These are phyloP conservation scores for Cucurbita ficifolia DNA, from an alignment of 306 rosid genomes.

Conservation along the genomic window DNA sequence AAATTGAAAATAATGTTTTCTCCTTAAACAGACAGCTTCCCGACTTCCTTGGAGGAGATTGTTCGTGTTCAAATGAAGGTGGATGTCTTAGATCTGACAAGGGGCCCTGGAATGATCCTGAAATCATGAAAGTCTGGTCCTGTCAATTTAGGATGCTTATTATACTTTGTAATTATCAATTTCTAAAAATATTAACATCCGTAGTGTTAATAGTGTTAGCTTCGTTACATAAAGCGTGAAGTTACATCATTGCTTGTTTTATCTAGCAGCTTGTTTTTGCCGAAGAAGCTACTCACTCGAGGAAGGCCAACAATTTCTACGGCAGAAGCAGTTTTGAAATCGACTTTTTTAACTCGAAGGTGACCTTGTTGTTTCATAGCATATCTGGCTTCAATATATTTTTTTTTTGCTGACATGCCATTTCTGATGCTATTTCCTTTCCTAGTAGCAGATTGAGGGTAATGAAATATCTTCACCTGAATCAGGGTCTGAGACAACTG, in stretches of 20 bases:
- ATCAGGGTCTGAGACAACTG: constrained; percentile 27
- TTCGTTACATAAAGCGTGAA: not conserved
- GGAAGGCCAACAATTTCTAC: constrained; percentile 25
- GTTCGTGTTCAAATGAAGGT: constrained; percentile 76
- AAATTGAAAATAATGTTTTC: not conserved
- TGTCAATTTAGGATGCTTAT: constrained; percentile 9
- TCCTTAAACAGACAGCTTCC: constrained; percentile 72
- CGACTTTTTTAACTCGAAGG: constrained; percentile 36
- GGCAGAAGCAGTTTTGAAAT: constrained; percentile 23
- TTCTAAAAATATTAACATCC: not conserved
- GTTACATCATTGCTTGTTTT: constrained; percentile 10
- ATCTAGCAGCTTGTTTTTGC: constrained; percentile 46
- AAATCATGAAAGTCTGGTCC: constrained; percentile 62
- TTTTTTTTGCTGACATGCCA: constrained; percentile 7
- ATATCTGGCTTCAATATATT: not conserved
- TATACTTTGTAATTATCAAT: constrained; percentile 3
- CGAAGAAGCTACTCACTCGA: constrained; percentile 38
- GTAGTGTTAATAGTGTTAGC: not conserved
- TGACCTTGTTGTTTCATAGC: constrained; percentile 20
- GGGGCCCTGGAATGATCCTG: constrained; percentile 94
- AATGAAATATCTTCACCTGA: constrained; percentile 32
- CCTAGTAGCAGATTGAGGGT: constrained; percentile 28
- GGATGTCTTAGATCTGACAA: constrained; percentile 79
- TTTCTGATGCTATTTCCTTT: constrained; percentile 5
- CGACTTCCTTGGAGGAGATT: constrained; percentile 78